These are phyloP conservation scores for Periconia digitata DNA, from an alignment of 2,329 filamentous ascomycete species.

Conservation along the genomic window DNA sequence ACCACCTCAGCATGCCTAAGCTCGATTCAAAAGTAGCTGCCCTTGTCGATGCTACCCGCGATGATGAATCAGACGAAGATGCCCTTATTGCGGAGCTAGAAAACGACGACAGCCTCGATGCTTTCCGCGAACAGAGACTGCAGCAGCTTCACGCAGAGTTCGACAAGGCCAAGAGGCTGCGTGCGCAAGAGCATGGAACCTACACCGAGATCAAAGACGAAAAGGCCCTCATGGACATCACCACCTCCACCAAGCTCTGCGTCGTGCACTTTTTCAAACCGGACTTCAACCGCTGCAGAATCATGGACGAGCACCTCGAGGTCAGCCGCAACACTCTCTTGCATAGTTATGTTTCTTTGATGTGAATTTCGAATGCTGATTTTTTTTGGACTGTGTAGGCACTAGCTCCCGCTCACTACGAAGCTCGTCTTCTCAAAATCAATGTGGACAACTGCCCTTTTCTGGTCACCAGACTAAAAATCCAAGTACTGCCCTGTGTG, in stretches of 20 bases:
- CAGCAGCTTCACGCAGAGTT: conserved; percentile 61
- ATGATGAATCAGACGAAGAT: conserved; percentile 58
- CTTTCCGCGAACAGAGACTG: conserved; percentile 59
- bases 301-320: conserved; percentile 63
- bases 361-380: neutral
- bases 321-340: too few species aligned
- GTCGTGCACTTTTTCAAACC: conserved; percentile 67
- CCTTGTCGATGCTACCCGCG: conserved; percentile 49
- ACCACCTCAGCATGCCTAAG: conserved; percentile 45
- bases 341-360: too few species aligned
- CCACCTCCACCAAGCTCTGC: conserved; percentile 59
- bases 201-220: conserved; percentile 61
- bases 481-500: conserved; percentile 62
- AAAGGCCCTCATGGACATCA: conserved; percentile 61
- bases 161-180: conserved; percentile 54
- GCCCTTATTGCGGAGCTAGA: conserved; percentile 62
- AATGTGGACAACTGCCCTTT: conserved; percentile 64
- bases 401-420: conserved; percentile 59
- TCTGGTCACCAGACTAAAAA: conserved; percentile 58
- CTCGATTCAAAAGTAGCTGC: conserved; percentile 55
- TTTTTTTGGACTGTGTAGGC: conserved; percentile 29
- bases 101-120: conserved; percentile 55
- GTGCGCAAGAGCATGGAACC: conserved; percentile 53
- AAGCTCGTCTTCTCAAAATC: conserved; percentile 60
- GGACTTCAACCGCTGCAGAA: conserved; percentile 62